These are phyloP conservation scores for Didymella arachidicola DNA, from an alignment of 2,329 filamentous ascomycete species.

Conservation along the genomic window DNA sequence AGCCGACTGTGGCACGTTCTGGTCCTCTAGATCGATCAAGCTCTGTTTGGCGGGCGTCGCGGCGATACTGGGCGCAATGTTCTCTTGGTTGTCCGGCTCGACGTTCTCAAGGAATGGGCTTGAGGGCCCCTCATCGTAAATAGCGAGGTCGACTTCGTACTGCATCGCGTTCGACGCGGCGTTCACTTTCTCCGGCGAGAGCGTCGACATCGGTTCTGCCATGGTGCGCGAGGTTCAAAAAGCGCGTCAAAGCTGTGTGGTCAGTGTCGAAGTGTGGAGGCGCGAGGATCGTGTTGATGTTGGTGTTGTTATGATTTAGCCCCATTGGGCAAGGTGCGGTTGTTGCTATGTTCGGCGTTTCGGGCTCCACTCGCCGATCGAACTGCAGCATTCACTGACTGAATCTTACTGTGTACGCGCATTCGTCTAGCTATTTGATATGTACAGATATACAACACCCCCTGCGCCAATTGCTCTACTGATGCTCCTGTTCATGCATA, in stretches of 20 bases:
- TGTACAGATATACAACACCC: not conserved
- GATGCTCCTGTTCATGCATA: not conserved
- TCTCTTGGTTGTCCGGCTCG: slow-evolving; percentile 51
- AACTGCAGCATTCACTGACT: not conserved
- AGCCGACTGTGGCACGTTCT: slow-evolving; percentile 41
- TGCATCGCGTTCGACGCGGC: slow-evolving; percentile 29
- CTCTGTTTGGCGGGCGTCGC: slow-evolving; percentile 37
- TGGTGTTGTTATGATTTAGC: slow-evolving; percentile 14
- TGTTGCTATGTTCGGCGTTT: slow-evolving; percentile 8
- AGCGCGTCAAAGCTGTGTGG: slow-evolving; percentile 25
- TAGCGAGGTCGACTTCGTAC: slow-evolving; percentile 45
- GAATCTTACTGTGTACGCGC: not conserved
- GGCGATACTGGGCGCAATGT: slow-evolving; percentile 21
- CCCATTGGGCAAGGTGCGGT: slow-evolving; percentile 10
- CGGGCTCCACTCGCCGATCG: slow-evolving; percentile 10
- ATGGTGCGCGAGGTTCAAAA: slow-evolving; percentile 27
- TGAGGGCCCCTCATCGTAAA: slow-evolving; percentile 54
- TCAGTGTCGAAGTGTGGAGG: slow-evolving; percentile 26
- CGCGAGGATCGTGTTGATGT: slow-evolving; percentile 17
- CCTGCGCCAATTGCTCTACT: slow-evolving; percentile 1
- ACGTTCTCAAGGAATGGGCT: slow-evolving; percentile 60
- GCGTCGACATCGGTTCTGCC: slow-evolving; percentile 43
- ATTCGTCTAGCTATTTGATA: not conserved
- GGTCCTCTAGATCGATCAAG: slow-evolving; percentile 29
- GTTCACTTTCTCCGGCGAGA: slow-evolving; percentile 44